phyloP scores from a whole-genome alignment of 2,329 filamentous ascomycete genomes.

The Xylaria sp. region DNA sequence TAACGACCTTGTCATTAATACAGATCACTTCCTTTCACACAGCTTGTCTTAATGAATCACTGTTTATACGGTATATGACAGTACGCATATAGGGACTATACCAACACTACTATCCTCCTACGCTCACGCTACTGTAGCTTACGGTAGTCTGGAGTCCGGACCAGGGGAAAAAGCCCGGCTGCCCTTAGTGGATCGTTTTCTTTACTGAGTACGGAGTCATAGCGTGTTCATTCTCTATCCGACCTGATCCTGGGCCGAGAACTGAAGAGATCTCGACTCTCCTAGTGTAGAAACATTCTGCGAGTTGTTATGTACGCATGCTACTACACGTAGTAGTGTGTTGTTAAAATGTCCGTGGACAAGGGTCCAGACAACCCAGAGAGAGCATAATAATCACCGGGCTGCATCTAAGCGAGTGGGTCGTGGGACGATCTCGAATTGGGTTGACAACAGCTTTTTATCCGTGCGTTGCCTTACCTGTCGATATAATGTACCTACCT shows the following conservation, averaged over 20 bases:
- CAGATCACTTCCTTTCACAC: neutral
- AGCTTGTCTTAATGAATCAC: neutral
- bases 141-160: neutral
- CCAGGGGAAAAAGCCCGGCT: slow-evolving; percentile 1
- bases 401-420: slow-evolving; percentile 1
- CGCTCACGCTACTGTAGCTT: neutral
- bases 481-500: neutral
- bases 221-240: neutral
- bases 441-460: neutral
- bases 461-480: neutral
- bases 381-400: neutral
- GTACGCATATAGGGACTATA: neutral
- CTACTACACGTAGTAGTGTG: neutral
- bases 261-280: slow-evolving; percentile 3
- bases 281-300: neutral
- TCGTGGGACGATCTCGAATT: slow-evolving; percentile 4
- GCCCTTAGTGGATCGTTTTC: neutral
- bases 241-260: slow-evolving; percentile 10
- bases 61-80: neutral
- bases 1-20: neutral
- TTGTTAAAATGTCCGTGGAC: neutral
- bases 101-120: neutral
- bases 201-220: neutral
- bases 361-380: slow-evolving; percentile 6
- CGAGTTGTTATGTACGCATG: neutral